A percentile compares a stretch with the other conserved stretches of the same genome.
Evolutionary conservation across 176 grass and related monocot genomes (phyloP).

Genomic region (Stipa capillata): DNA sequence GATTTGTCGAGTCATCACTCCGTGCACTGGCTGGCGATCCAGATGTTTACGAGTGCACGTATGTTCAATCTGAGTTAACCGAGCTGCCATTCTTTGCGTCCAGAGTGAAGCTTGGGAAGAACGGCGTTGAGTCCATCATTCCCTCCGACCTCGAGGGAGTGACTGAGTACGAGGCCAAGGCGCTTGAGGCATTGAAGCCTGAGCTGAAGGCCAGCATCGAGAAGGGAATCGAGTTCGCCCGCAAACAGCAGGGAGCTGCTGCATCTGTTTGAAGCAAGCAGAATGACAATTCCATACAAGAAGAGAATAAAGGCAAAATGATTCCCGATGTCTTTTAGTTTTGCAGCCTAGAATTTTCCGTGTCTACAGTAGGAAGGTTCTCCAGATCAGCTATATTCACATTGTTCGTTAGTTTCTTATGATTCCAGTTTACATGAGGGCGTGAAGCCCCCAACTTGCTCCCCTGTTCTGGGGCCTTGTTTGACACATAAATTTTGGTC

Average conservation of each 20-base stretch:
- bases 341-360: constrained; percentile 39
- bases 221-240: constrained; percentile 51
- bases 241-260: constrained; percentile 39
- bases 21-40: constrained; percentile 54
- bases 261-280: constrained; percentile 47
- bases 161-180: constrained; percentile 58
- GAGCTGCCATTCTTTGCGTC: constrained; percentile 78
- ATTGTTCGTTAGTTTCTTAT: constrained; percentile 3
- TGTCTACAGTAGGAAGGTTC: constrained; percentile 10
- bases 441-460: neutral
- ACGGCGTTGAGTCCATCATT: constrained; percentile 53
- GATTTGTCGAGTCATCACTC: constrained; percentile 70
- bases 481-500: constrained; percentile 28
- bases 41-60: constrained; percentile 85
- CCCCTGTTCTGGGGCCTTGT: neutral
- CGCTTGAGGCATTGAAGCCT: constrained; percentile 56
- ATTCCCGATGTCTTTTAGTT: constrained; percentile 26
- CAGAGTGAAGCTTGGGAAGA: constrained; percentile 75
- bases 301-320: constrained; percentile 28
- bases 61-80: constrained; percentile 53
- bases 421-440: neutral
- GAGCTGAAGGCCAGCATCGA: constrained; percentile 80
- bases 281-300: neutral
- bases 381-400: neutral
- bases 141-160: constrained; percentile 49